phyloP scores from a whole-genome alignment of 169 alveolate species.

The Plasmodium malariae region DNA sequence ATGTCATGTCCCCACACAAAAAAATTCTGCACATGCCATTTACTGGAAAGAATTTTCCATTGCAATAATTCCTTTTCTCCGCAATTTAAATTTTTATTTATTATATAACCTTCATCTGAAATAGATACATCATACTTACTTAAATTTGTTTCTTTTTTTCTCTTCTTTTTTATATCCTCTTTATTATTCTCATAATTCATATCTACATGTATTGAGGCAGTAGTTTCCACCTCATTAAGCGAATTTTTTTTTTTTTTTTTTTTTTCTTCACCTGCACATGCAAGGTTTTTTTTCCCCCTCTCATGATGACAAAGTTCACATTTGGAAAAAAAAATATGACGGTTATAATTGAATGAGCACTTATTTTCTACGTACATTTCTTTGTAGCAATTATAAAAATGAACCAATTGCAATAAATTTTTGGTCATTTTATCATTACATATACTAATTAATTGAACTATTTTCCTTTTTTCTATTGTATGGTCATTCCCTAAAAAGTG shows the following conservation, averaged over 20 bases:
- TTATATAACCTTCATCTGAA: slow-evolving; percentile 13
- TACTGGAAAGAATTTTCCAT: slow-evolving; percentile 36
- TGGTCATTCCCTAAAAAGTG: slow-evolving; percentile 18
- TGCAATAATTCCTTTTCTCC: background rate
- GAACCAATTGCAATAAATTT: slow-evolving; percentile 47
- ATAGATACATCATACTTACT: slow-evolving; percentile 20
- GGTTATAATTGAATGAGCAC: background rate
- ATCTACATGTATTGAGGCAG: no score
- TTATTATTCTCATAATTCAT: background rate
- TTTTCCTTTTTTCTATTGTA: background rate
- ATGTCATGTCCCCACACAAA: slow-evolving; percentile 77
- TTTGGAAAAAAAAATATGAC: background rate
- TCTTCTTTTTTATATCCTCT: background rate
- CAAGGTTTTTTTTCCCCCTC: background rate
- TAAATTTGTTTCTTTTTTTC: slow-evolving; percentile 7
- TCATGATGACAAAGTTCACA: background rate
- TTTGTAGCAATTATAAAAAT: slow-evolving; percentile 40
- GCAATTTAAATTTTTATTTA: background rate
- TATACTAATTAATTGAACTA: slow-evolving; percentile 4
- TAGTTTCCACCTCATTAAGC: no score
- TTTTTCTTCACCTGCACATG: slow-evolving; percentile 15
- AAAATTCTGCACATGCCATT: slow-evolving; percentile 27
- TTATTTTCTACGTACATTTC: background rate
- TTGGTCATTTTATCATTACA: slow-evolving; percentile 55
- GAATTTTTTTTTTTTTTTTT: background rate